Evolutionary conservation across 2,329 filamentous ascomycete genomes (phyloP), one percentile per base, ranked within the genome.

Genomic region (Calonectria pseudoturangicola): DNA sequence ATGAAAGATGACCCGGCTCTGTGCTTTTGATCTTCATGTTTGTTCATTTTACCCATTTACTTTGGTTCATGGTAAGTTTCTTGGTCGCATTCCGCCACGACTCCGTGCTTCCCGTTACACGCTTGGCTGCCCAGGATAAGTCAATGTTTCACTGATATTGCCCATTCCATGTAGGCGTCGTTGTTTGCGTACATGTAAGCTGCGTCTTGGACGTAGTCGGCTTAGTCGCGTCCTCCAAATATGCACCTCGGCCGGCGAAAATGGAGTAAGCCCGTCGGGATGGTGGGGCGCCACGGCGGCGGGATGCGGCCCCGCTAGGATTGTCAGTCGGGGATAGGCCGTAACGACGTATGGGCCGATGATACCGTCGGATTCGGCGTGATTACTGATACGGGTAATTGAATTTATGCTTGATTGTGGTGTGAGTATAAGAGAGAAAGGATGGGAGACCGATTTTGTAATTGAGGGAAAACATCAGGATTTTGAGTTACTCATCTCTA

Each of bases 151-250:
- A 25, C 45, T 10, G 25, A 21, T 16, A 25, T 48, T n/a, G 6
- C 9, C n/a, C 8, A 25, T 25, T n/a, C 8, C 7, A 21, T 48
- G 9, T 16, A 25, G 18, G 4, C 9, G 25, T 21, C n/a, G 10
- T 25, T 16, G 18, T 47, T 13, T 47, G 33, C 3, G 25, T 12
- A 8, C n/a, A 25, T 25, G 45, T 48, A 25, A 48, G n/a, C 45
- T 48, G 9, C 8, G 21, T 12, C 25, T 48, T 48, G 4, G 45
- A 16, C 9, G 45, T 25, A 48, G n/a, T 12, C n/a, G 18, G 67
- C 54, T 71, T 71, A 71, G 69, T 71, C 63, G 67, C 47, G 15
- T 56, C 45, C 56, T 67, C 47, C 54, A 56, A 45, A 45, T 45
- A 63, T 56, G 18, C 28, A 60, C 30, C 30, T 48, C 7, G 43